These are phyloP conservation scores for Benincasa hispida DNA, from an alignment of 306 rosid genomes.

Conservation along the genomic window DNA sequence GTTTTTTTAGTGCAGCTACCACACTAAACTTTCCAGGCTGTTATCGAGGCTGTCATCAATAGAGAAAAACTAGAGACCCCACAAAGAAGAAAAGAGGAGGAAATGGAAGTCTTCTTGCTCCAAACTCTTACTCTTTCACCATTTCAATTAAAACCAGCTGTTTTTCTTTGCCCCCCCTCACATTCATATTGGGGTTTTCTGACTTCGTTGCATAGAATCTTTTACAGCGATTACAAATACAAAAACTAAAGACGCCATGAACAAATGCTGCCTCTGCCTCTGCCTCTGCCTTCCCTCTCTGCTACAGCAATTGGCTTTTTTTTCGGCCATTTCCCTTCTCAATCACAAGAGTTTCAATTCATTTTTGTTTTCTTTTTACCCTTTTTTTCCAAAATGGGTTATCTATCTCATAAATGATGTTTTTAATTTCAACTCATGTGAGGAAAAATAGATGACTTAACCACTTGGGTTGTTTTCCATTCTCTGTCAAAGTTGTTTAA, in stretches of 20 bases:
- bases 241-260: neutral
- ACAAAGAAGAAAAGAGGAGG: conserved; percentile 9
- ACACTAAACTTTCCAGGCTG: conserved; percentile 43
- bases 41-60: conserved; percentile 31
- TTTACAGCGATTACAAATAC: neutral
- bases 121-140: neutral
- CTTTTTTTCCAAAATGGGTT: neutral
- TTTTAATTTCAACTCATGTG: neutral
- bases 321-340: neutral
- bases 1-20: conserved; percentile 16
- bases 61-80: conserved; percentile 26
- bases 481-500: no score
- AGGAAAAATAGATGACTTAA: neutral
- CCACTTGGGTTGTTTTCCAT: neutral
- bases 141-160: conserved; percentile 15
- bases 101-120: conserved; percentile 1
- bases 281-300: neutral
- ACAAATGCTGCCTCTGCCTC: neutral
- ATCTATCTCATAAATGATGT: neutral
- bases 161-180: neutral
- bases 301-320: neutral
- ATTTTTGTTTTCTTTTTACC: neutral
- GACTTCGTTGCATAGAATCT: neutral
- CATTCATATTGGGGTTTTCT: neutral
- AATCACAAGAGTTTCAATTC: neutral